Base-by-base conservation (phyloP, 2,329 filamentous ascomycete genomes). In the Dothideomycetes sp. region DNA sequence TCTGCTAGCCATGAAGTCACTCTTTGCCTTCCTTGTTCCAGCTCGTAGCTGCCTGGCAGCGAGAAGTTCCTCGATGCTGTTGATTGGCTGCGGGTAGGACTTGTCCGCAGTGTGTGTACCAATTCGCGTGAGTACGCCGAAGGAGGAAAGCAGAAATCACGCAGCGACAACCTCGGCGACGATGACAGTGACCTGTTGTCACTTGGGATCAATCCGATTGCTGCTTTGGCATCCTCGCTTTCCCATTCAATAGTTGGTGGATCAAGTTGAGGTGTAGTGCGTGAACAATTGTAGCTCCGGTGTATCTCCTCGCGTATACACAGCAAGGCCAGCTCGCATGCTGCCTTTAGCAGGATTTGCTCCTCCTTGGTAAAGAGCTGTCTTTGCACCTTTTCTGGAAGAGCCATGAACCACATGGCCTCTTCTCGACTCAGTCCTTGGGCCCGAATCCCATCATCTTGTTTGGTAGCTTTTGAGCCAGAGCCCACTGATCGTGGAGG, bases 331-430 rank as follows among this genome's bases (percentile, higher is more conserved):
- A 50, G 69, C 48, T 73, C 64, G 37, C 69, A 66, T 38, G 70
- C 68, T 40, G 66, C 66, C 31, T 72, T 72, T 41, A 81, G 65
- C 42, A 77, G 59, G 32, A 73, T 62, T 49, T 81, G 81, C 60
- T 91, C 84, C 58, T 87, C 80, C 36, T 66, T 69, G 17, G 79
- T 79, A 56, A 87, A 81, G 45, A 82, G 75, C 47, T 74, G 76
- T 47, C 76, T 74, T 53, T 77, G 78, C 47, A 86, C 71, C 59
- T 85, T 86, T 46, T 82, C 75, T 15, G 84, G 82, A 31, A 87
- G 66, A 16, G 70, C 75, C 38, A 79, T 66, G 56, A 79, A 87
- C 66, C 82, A 85, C 46, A 74, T 68, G 40, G 73, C 73, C 50
- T 84, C 77, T 19, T 70, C 67, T 27, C 22, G 22, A 27, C 22